Conservation (phyloP, 1,284 basidiomycete species). For the Neolentinus lepideus region DNA sequence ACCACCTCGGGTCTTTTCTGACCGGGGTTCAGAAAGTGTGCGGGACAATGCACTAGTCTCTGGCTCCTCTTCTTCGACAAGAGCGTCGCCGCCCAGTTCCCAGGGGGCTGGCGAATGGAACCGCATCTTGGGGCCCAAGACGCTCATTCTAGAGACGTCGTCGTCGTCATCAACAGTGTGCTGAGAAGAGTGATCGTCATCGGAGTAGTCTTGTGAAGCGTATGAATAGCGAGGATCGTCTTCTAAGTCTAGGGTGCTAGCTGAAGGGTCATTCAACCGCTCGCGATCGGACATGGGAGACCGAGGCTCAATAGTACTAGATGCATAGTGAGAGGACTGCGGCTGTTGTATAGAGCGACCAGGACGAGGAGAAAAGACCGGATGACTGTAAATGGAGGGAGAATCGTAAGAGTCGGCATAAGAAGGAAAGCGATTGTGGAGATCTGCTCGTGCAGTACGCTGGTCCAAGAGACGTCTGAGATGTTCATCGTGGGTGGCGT, state of each 20-base stretch:
- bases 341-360: slow-evolving; percentile 16
- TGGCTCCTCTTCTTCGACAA: slow-evolving; percentile 39
- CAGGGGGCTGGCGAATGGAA: slow-evolving; percentile 75
- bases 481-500: slow-evolving; percentile 36
- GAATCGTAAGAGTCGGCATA: slow-evolving; percentile 54
- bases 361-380: slow-evolving; percentile 45
- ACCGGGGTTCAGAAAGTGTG: slow-evolving; percentile 12
- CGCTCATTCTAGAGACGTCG: slow-evolving; percentile 46
- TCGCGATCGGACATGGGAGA: slow-evolving; percentile 28
- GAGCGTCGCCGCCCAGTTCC: slow-evolving; percentile 52
- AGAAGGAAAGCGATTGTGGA: slow-evolving; percentile 41
- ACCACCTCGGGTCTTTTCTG: slow-evolving; percentile 10
- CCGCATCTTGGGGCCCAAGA: slow-evolving; percentile 72
- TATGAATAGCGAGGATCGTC: slow-evolving; percentile 47
- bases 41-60: slow-evolving; percentile 23
- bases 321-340: slow-evolving; percentile 18
- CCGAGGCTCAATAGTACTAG: slow-evolving; percentile 17
- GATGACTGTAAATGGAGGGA: slow-evolving; percentile 59
- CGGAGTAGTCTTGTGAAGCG: slow-evolving; percentile 18
- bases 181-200: slow-evolving; percentile 12
- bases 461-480: slow-evolving; percentile 46
- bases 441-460: slow-evolving; percentile 40
- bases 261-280: slow-evolving; percentile 38
- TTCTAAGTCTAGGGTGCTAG: slow-evolving; percentile 51
- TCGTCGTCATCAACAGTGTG: slow-evolving; percentile 23